Evolutionary conservation across 2,329 filamentous ascomycete species (phyloP), one percentile per base, ranked within the genome.

Genomic region (Pseudocercospora crystallina): DNA sequence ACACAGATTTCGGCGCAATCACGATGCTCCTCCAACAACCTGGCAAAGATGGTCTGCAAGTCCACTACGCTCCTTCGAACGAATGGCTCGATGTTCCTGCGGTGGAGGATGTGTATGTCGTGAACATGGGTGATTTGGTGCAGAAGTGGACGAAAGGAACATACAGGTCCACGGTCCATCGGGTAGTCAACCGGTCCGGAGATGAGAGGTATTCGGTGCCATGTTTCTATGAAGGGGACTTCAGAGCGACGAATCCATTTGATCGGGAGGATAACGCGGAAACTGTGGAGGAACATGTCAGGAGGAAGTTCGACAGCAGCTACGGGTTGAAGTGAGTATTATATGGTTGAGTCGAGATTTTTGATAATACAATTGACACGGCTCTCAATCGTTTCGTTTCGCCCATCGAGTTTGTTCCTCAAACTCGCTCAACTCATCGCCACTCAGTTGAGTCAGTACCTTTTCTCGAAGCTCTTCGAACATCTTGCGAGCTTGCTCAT

Each of bases 81-180:
- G 59, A 45, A 0, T 78, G 75, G 76, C 62, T 77, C 0, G 59
- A 68, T 43, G 74, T 73, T 0, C 69, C 76, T 44, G 75, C 76
- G 0, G 57, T 73, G 0, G 66, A 67, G 2, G 73, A 73, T 12
- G 66, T 71, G 0, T 76, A 75, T 47, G 73, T 78, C 2, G 73
- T 78, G 5, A 78, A 78, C 54, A 73, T 78, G 39, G 75, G 75
- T 0, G 75, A 78, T 54, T 73, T 77, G 71, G 69, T 78, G 53
- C 70, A 76, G 63, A 61, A 71, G 37, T 75, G 72, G 72, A 75
- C 74, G 12, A 71, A 72, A 43, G 74, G 71, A 30, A 20, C 68
- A 38, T 76, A 72, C 65, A 69, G 70, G 52, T 69, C 64, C 17
- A 77, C 75, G 1, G 56, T 68, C 31, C 75, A 78, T 61, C 62